Conservation (phyloP, 2,329 filamentous ascomycete genomes). For the Aspergillus cejpii region DNA sequence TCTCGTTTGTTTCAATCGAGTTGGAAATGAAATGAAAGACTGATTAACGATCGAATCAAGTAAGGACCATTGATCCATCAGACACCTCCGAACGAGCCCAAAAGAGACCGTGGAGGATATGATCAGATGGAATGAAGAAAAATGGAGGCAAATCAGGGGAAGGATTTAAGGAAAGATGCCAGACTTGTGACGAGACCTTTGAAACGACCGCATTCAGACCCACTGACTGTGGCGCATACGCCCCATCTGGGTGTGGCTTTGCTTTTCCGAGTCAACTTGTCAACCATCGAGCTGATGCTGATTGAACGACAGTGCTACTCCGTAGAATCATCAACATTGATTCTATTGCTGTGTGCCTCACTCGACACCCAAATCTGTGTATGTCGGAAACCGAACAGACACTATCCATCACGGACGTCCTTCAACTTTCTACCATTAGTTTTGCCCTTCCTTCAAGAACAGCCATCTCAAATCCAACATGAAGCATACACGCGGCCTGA, state of each 20-base stretch:
- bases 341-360: background rate
- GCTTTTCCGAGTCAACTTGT: background rate
- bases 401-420: no score
- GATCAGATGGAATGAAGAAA: conserved; percentile 3
- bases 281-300: no score
- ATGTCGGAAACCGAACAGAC: no score
- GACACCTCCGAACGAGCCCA: conserved; percentile 22
- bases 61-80: conserved; percentile 26
- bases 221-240: conserved; percentile 14
- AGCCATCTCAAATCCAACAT: no score
- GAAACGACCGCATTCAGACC: conserved; percentile 8
- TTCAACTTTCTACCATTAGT: no score
- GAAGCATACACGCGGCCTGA: conserved; percentile 30
- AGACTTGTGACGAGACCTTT: conserved; percentile 4
- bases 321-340: background rate
- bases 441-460: no score
- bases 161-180: background rate
- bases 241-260: conserved; percentile 10
- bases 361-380: no score
- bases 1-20: conserved; percentile 8
- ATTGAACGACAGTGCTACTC: background rate
- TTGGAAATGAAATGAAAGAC: conserved; percentile 12
- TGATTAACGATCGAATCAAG: conserved; percentile 22
- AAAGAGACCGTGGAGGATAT: conserved; percentile 12
- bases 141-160: conserved; percentile 9